These are phyloP conservation scores for Staphylotrichum tortipilum DNA, from an alignment of 495 filamentous ascomycete genomes.

Conservation along the genomic window DNA sequence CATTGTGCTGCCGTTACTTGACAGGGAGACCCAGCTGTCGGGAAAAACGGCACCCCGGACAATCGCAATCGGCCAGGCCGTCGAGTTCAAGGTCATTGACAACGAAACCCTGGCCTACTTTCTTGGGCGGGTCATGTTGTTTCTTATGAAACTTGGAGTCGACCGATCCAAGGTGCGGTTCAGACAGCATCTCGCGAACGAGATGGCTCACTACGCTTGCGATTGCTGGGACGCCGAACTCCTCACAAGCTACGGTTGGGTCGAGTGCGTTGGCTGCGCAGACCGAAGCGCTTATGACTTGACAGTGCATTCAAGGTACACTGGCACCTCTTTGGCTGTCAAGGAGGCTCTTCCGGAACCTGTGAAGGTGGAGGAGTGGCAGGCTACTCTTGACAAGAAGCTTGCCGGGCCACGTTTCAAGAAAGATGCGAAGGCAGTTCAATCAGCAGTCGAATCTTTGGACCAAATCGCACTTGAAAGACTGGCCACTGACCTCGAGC, in stretches of 20 bases:
- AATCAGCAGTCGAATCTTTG: slow-evolving; percentile 48
- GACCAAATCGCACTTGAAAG: slow-evolving; percentile 42
- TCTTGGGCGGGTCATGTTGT: slow-evolving; percentile 52
- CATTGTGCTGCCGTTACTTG: slow-evolving; percentile 32
- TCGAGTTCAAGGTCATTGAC: slow-evolving; percentile 50
- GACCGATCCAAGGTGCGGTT: slow-evolving; percentile 56
- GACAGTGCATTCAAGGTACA: slow-evolving; percentile 54
- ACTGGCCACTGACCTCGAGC: slow-evolving; percentile 40
- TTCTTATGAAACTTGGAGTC: slow-evolving; percentile 50
- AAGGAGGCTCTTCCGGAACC: slow-evolving; percentile 52
- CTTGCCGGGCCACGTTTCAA: slow-evolving; percentile 57
- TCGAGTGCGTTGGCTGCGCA: slow-evolving; percentile 51
- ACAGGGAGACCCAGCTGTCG: slow-evolving; percentile 47
- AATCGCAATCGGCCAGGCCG: slow-evolving; percentile 52
- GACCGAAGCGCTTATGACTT: slow-evolving; percentile 64
- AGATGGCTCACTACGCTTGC: slow-evolving; percentile 64
- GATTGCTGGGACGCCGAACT: slow-evolving; percentile 68
- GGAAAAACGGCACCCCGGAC: slow-evolving; percentile 37
- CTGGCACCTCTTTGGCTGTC: slow-evolving; percentile 51
- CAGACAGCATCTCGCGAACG: slow-evolving; percentile 63
- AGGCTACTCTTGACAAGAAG: slow-evolving; percentile 54
- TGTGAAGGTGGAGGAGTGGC: slow-evolving; percentile 50
- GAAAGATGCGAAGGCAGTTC: slow-evolving; percentile 48
- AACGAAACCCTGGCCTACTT: slow-evolving; percentile 69
- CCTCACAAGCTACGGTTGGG: slow-evolving; percentile 60